These are phyloP conservation scores for Didymella keratinophila DNA, from an alignment of 2,329 filamentous ascomycete genomes.

Conservation along the genomic window DNA sequence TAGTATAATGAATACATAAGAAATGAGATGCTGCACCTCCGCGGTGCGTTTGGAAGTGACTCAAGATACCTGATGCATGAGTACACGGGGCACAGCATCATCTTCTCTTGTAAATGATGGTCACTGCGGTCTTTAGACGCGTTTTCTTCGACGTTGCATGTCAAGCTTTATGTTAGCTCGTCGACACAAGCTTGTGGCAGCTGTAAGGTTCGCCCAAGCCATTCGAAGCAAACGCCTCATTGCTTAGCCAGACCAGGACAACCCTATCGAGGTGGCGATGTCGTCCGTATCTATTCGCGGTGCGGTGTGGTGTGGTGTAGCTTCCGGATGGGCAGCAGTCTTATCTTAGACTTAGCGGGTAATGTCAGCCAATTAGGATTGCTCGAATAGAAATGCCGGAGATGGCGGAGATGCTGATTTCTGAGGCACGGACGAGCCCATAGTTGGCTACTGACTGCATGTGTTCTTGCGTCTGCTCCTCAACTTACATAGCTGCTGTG, in stretches of 20 bases:
- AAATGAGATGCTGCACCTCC: neutral
- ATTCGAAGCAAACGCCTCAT: constrained; percentile 21
- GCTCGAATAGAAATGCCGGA: constrained; percentile 1
- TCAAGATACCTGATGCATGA: neutral
- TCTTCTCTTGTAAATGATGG: neutral
- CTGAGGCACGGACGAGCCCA: constrained; percentile 5
- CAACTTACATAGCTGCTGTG: neutral
- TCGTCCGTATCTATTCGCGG: constrained; percentile 18
- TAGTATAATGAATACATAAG: constrained; percentile 14
- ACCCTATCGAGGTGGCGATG: constrained; percentile 12
- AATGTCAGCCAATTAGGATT: constrained; percentile 1
- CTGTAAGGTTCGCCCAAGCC: constrained; percentile 1
- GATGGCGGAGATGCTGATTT: constrained; percentile 8
- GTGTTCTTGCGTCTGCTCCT: neutral
- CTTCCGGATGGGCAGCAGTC: constrained; percentile 6
- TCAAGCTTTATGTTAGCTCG: neutral
- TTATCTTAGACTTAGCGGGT: constrained; percentile 14
- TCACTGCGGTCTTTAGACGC: neutral
- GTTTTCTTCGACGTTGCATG: neutral
- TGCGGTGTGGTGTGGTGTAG: constrained; percentile 11
- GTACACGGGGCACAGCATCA: neutral
- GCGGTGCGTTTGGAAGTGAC: neutral
- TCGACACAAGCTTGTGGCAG: neutral
- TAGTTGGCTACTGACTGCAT: neutral
- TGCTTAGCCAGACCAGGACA: constrained; percentile 13